Conservation (phyloP, 352 stramenopile species). For the Thalassiosira hispida region DNA sequence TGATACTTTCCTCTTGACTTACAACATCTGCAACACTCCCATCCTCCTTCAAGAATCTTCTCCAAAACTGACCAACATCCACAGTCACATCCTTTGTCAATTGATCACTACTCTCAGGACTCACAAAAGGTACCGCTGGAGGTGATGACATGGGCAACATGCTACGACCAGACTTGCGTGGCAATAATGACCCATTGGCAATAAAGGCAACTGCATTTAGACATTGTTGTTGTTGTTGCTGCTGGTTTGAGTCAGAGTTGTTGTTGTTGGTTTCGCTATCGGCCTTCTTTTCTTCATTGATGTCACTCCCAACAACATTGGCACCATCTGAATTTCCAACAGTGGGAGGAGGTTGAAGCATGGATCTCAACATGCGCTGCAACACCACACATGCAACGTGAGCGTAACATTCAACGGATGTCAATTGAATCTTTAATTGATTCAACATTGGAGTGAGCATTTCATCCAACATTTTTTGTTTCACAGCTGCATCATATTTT, state of each 20-base stretch:
- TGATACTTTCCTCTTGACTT: background rate
- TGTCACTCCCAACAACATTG: background rate
- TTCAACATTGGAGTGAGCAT: slow-evolving; percentile 18
- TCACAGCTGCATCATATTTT: background rate
- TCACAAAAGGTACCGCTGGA: slow-evolving; percentile 73
- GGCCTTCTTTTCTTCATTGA: background rate
- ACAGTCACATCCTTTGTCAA: slow-evolving; percentile 47
- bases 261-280: slow-evolving; percentile 42
- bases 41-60: slow-evolving; percentile 45
- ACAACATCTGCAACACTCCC: slow-evolving; percentile 13
- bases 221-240: background rate
- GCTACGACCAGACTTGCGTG: slow-evolving; percentile 76
- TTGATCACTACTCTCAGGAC: slow-evolving; percentile 54
- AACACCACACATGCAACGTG: slow-evolving; percentile 46
- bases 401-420: slow-evolving; percentile 20
- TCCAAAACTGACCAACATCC: slow-evolving; percentile 51
- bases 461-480: background rate
- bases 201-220: slow-evolving; percentile 78
- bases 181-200: slow-evolving; percentile 74
- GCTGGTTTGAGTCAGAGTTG: slow-evolving; percentile 6
- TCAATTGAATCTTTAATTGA: slow-evolving; percentile 18
- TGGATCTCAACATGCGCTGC: slow-evolving; percentile 31
- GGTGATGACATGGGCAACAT: slow-evolving; percentile 77
- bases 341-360: slow-evolving; percentile 56
- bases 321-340: slow-evolving; percentile 2